A percentile compares a stretch with the other conserved stretches of the same genome.
Evolutionary conservation across 1,284 basidiomycete species (phyloP).

Genomic region (Heterobasidion occidentale): DNA sequence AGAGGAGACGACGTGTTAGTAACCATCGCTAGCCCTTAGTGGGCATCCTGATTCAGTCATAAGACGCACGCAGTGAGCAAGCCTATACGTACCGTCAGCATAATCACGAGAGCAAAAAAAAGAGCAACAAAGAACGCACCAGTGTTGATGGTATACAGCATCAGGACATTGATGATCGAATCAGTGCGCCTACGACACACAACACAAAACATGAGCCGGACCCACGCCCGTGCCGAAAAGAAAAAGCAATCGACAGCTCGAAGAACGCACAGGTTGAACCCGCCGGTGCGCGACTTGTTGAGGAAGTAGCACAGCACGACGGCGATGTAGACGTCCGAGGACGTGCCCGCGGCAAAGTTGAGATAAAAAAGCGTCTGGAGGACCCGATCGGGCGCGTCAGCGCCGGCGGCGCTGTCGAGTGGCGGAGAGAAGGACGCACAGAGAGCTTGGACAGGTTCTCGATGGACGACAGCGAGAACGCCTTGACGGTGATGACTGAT

Average conservation of each 20-base stretch:
- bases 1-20: slow-evolving; percentile 1
- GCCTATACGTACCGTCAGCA: too few relatives aligned
- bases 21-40: too few relatives aligned
- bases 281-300: slow-evolving; percentile 23
- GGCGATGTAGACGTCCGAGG: slow-evolving; percentile 26
- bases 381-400: neutral
- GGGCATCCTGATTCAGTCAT: too few relatives aligned
- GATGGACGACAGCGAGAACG: neutral
- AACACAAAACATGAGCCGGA: neutral
- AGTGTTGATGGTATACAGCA: slow-evolving; percentile 31
- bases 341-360: slow-evolving; percentile 17
- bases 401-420: neutral
- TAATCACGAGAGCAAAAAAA: too few relatives aligned
- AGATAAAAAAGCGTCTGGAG: slow-evolving; percentile 17
- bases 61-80: slow-evolving; percentile 42
- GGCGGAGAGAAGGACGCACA: neutral
- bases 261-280: slow-evolving; percentile 21
- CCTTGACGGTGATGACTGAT: neutral
- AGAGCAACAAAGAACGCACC: slow-evolving; percentile 14
- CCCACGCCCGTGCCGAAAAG: neutral
- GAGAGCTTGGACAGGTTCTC: neutral
- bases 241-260: slow-evolving; percentile 5
- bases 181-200: slow-evolving; percentile 20
- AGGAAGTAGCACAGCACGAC: slow-evolving; percentile 25
- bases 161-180: slow-evolving; percentile 25